A percentile compares a stretch with the other conserved stretches of the same genome.
Evolutionary conservation across 2,329 filamentous ascomycete species (phyloP).

Genomic region (Exophiala oligosperma): DNA sequence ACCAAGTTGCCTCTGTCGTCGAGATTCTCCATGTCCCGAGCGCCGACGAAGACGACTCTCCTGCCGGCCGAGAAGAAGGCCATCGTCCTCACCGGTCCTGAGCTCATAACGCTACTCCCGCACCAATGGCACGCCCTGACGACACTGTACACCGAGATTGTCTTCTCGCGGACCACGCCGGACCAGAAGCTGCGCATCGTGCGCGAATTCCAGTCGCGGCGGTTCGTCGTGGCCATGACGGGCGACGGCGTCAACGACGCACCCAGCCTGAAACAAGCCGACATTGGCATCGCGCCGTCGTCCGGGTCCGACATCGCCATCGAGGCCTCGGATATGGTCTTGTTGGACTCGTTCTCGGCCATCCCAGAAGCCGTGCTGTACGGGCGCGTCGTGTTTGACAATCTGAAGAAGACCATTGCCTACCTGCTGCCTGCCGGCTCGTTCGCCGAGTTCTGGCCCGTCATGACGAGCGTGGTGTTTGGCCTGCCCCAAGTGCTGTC

Average conservation of each 20-base stretch:
- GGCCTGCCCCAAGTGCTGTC: slow-evolving; percentile 72
- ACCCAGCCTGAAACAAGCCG: slow-evolving; percentile 58
- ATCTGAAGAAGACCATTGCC: slow-evolving; percentile 74
- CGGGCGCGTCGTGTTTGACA: slow-evolving; percentile 75
- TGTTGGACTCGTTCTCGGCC: slow-evolving; percentile 69
- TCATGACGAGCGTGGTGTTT: slow-evolving; percentile 71
- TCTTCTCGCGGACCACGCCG: slow-evolving; percentile 74
- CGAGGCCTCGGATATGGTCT: slow-evolving; percentile 62
- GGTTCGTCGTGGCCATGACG: slow-evolving; percentile 57
- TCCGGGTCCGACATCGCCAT: slow-evolving; percentile 62
- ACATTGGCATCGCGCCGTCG: slow-evolving; percentile 61
- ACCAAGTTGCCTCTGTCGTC: not conserved
- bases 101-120: slow-evolving; percentile 66
- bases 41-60: slow-evolving; percentile 2
- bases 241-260: slow-evolving; percentile 52
- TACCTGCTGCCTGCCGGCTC: slow-evolving; percentile 72
- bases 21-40: not conserved
- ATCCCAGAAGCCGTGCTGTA: slow-evolving; percentile 72
- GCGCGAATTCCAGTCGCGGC: slow-evolving; percentile 66
- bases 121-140: slow-evolving; percentile 66
- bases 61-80: slow-evolving; percentile 41
- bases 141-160: slow-evolving; percentile 67
- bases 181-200: slow-evolving; percentile 80
- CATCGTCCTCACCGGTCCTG: slow-evolving; percentile 64
- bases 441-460: slow-evolving; percentile 71